A percentile compares a stretch with the other conserved stretches of the same genome.
These are phyloP conservation scores for Rhynchosporium agropyri DNA, from an alignment of 2,329 filamentous ascomycete genomes.

Conservation along the genomic window DNA sequence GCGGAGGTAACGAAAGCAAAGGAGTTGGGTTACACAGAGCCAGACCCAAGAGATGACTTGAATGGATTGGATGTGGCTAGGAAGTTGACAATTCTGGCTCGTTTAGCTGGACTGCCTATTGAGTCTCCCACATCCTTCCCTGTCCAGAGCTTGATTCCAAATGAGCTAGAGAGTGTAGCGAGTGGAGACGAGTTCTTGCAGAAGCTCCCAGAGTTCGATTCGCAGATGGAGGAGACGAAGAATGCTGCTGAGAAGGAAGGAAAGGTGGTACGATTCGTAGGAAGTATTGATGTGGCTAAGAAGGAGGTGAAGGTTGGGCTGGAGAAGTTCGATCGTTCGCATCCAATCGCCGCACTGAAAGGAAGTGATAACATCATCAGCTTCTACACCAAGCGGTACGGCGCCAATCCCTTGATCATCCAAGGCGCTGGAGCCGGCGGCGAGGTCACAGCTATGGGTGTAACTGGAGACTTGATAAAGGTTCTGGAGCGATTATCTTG, in stretches of 20 bases:
- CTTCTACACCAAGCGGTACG: slow-evolving; percentile 97
- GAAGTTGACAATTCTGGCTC: slow-evolving; percentile 92
- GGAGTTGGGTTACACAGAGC: slow-evolving; percentile 88
- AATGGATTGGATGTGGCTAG: slow-evolving; percentile 91
- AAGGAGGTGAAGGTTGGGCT: slow-evolving; percentile 89
- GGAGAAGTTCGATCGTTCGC: slow-evolving; percentile 83
- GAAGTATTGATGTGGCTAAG: slow-evolving; percentile 82
- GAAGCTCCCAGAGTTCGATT: slow-evolving; percentile 78
- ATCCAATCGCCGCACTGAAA: slow-evolving; percentile 91
- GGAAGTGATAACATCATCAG: slow-evolving; percentile 99
- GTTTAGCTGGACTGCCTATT: slow-evolving; percentile 79
- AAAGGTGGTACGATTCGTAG: slow-evolving; percentile 93
- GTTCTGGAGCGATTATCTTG: slow-evolving; percentile 63
- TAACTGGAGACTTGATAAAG: slow-evolving; percentile 91
- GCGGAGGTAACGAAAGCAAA: slow-evolving; percentile 92
- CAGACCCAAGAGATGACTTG: slow-evolving; percentile 82
- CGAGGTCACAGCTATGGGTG: slow-evolving; percentile 97
- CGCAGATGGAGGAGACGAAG: slow-evolving; percentile 88
- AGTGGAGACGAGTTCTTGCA: slow-evolving; percentile 86
- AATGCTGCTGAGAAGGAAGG: slow-evolving; percentile 80
- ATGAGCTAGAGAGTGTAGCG: slow-evolving; percentile 74
- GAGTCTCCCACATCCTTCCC: slow-evolving; percentile 87
- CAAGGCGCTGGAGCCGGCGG: slow-evolving; percentile 93
- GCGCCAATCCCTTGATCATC: slow-evolving; percentile 85
- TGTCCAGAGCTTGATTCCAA: slow-evolving; percentile 89